phyloP scores from a whole-genome alignment of 352 stramenopile genomes.

The Phytophthora syringae region DNA sequence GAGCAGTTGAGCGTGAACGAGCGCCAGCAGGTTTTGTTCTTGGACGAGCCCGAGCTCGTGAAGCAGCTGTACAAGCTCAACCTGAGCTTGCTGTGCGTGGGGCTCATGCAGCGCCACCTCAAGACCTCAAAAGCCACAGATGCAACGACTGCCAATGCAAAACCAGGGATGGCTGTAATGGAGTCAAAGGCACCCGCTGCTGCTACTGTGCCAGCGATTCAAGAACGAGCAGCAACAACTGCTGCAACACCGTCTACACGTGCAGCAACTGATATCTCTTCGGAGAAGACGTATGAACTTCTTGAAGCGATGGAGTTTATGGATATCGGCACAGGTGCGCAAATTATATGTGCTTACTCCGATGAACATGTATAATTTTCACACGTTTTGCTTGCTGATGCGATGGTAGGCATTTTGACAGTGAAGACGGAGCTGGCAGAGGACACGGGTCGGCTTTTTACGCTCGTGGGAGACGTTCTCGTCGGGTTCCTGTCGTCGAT shows the following conservation, averaged over 20 bases:
- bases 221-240: slow-evolving; percentile 10
- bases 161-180: background rate
- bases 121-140: slow-evolving; percentile 47
- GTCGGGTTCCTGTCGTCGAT: slow-evolving; percentile 66
- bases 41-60: slow-evolving; percentile 82
- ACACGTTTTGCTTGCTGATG: background rate
- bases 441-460: slow-evolving; percentile 65
- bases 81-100: slow-evolving; percentile 81
- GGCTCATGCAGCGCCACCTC: slow-evolving; percentile 84
- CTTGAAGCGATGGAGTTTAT: slow-evolving; percentile 91
- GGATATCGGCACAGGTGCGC: slow-evolving; percentile 78
- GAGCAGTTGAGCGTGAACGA: slow-evolving; percentile 65
- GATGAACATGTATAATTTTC: background rate
- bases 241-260: slow-evolving; percentile 8
- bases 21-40: slow-evolving; percentile 78
- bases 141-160: slow-evolving; percentile 12
- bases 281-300: slow-evolving; percentile 82
- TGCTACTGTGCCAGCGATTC: background rate
- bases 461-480: slow-evolving; percentile 69
- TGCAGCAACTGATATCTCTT: slow-evolving; percentile 26
- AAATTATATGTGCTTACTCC: background rate
- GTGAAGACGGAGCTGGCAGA: slow-evolving; percentile 88
- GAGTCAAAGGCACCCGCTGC: background rate
- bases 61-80: slow-evolving; percentile 92
- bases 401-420: slow-evolving; percentile 67